Base-by-base conservation (phyloP, 2,329 filamentous ascomycete species). In the Ophiocordyceps robertsii region DNA sequence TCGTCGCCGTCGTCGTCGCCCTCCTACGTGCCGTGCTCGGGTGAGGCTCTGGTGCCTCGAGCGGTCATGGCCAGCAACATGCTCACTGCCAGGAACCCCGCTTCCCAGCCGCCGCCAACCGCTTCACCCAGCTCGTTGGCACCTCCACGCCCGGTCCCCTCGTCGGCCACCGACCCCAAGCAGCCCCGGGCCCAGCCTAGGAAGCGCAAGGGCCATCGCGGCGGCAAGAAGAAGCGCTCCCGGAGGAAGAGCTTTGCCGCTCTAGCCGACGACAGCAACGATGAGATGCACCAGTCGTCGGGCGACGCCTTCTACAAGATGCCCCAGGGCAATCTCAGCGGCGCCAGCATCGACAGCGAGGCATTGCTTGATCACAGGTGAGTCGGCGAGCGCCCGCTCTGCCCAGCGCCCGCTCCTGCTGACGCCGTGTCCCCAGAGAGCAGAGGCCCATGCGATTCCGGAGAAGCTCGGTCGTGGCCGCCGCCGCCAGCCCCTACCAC, bases 331-430 rank as follows among this genome's bases (percentile, higher is more conserved):
- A 86, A 84, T 56, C 57, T 80, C 48, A 96, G 90, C 64, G 80
- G 74, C 53, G 88, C 84, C 1, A 96, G 90, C 60, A 67, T 96
- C 48, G 90, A 95, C 51, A 95, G 88, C 59, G 82, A 94, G 57
- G 81, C 77, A 8, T 66, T 96, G 51, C 67, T 96, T 16, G 90
- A 96, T 62, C 90, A 96, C 61, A 77, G 87, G 79, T 84, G 64
- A 47, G 65, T 48, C 13, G 9, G 8, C 33, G 9, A 24, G 30
- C 40, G 19, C 24, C 39, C 17, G 21, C 40, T 14, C 35, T 31
- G 19, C 21, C 4, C 29, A 31, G 24, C 12, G 19, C 7, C 31
- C 30, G 16, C 21, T 31, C 29, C 7, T 4, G 17, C n/a, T 41
- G 39, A 33, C 24, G 13, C 14, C 21, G 21, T 27, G 5, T n/a